Conservation (phyloP, 164 flowering plant genomes). For the Annona cherimola region DNA sequence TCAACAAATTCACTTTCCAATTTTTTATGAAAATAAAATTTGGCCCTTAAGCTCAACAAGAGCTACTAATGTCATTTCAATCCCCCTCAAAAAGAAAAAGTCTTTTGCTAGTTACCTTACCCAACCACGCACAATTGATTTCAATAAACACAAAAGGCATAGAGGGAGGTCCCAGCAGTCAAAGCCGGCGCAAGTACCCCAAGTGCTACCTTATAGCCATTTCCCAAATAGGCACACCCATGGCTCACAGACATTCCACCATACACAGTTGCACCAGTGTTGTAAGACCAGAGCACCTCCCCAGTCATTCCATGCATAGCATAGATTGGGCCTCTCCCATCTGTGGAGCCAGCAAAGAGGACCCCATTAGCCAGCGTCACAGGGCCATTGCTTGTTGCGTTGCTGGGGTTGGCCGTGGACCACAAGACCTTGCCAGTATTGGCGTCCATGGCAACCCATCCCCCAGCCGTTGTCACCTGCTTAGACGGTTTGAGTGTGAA, state of each 20-base stretch:
- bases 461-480: slow-evolving; percentile 37
- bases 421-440: slow-evolving; percentile 32
- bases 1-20: too few relatives aligned
- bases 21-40: too few relatives aligned
- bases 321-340: slow-evolving; percentile 35
- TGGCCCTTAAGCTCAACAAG: too few relatives aligned
- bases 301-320: slow-evolving; percentile 42
- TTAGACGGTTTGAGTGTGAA: slow-evolving; percentile 41
- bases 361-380: slow-evolving; percentile 45
- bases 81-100: too few relatives aligned
- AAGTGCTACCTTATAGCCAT: slow-evolving; percentile 31
- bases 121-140: too few relatives aligned
- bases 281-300: slow-evolving; percentile 31
- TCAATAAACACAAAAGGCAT: slow-evolving; percentile 33
- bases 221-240: slow-evolving; percentile 42
- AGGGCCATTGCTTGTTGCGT: slow-evolving; percentile 30
- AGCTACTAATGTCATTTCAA: too few relatives aligned
- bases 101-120: too few relatives aligned
- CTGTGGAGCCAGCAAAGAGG: slow-evolving; percentile 40
- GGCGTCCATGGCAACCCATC: slow-evolving; percentile 54
- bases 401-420: slow-evolving; percentile 45
- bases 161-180: slow-evolving; percentile 38
- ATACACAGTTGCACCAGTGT: slow-evolving; percentile 45
- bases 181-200: slow-evolving; percentile 25
- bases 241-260: slow-evolving; percentile 44